phyloP scores from a whole-genome alignment of 2,329 filamentous ascomycete species.

The Colletotrichum caudatum region DNA sequence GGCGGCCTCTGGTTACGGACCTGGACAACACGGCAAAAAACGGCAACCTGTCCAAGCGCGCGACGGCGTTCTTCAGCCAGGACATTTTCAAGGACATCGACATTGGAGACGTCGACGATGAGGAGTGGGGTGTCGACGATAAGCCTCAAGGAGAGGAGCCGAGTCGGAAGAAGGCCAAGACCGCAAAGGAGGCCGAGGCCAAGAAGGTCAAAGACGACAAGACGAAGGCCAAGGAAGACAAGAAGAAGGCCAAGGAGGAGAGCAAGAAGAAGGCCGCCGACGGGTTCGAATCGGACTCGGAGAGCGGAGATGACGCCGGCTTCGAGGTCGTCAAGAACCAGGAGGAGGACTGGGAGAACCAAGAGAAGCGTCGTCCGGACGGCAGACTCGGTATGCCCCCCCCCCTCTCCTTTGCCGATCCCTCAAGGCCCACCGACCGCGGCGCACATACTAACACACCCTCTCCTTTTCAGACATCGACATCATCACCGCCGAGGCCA shows the following conservation, averaged over 20 bases:
- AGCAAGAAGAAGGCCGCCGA: constrained; percentile 57
- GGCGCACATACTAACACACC: constrained; percentile 42
- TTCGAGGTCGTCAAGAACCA: constrained; percentile 73
- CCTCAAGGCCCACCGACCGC: not conserved
- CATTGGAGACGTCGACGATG: constrained; percentile 49
- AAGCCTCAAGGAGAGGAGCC: constrained; percentile 41
- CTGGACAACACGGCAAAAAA: constrained; percentile 58
- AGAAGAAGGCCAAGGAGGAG: constrained; percentile 42
- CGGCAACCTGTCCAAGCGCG: constrained; percentile 82
- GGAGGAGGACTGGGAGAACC: constrained; percentile 74
- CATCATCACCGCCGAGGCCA: constrained; percentile 99
- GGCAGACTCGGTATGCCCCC: constrained; percentile 67
- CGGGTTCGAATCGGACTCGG: constrained; percentile 46
- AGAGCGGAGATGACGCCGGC: constrained; percentile 57
- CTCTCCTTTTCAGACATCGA: constrained; percentile 79
- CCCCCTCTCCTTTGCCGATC: not conserved
- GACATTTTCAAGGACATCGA: constrained; percentile 89
- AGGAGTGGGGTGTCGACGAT: constrained; percentile 49
- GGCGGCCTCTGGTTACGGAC: constrained; percentile 52
- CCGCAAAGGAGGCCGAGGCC: constrained; percentile 40
- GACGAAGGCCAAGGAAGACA: constrained; percentile 47
- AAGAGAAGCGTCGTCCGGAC: constrained; percentile 71
- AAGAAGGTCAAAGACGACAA: constrained; percentile 45
- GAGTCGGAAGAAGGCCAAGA: constrained; percentile 27
- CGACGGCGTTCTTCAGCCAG: constrained; percentile 91